Conservation (phyloP, 1,139 yeast genomes). For the Blastobotrys arbuscula region DNA sequence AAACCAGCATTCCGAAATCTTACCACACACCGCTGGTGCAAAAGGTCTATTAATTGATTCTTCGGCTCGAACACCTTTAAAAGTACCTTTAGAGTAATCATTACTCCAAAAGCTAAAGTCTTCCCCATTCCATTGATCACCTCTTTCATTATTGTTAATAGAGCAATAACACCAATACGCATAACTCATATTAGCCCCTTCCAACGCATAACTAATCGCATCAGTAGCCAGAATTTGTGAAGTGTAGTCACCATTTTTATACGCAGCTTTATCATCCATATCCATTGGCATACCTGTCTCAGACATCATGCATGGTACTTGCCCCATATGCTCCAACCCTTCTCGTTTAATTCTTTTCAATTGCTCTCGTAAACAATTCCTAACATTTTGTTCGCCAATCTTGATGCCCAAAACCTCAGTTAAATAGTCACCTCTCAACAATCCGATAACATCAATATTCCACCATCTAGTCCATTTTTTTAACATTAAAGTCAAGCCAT, state of each 20-base stretch:
- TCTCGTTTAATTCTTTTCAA: conserved; percentile 59
- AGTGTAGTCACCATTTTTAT: conserved; percentile 51
- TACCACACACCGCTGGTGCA: conserved; percentile 56
- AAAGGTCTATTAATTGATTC: conserved; percentile 71
- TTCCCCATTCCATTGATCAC: conserved; percentile 85
- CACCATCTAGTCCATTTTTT: conserved; percentile 58
- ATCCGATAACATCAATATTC: conserved; percentile 79
- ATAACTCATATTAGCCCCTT: conserved; percentile 60
- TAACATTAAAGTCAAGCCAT: conserved; percentile 83
- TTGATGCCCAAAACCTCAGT: conserved; percentile 73
- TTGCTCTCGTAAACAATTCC: conserved; percentile 63
- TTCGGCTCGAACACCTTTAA: conserved; percentile 48
- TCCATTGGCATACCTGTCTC: conserved; percentile 95
- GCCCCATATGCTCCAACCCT: conserved; percentile 52
- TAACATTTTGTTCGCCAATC: conserved; percentile 68
- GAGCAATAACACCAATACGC: conserved; percentile 80
- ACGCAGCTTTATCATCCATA: conserved; percentile 71
- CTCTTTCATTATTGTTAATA: conserved; percentile 65
- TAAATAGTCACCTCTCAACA: conserved; percentile 63
- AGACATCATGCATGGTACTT: conserved; percentile 67
- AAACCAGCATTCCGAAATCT: conserved; percentile 47
- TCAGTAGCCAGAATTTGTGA: conserved; percentile 76
- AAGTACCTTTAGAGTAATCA: conserved; percentile 10
- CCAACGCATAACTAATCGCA: conserved; percentile 69
- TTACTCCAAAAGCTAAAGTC: conserved; percentile 78